Base-by-base conservation (phyloP, 1,284 basidiomycete genomes). In the Ustanciosporium gigantosporum region DNA sequence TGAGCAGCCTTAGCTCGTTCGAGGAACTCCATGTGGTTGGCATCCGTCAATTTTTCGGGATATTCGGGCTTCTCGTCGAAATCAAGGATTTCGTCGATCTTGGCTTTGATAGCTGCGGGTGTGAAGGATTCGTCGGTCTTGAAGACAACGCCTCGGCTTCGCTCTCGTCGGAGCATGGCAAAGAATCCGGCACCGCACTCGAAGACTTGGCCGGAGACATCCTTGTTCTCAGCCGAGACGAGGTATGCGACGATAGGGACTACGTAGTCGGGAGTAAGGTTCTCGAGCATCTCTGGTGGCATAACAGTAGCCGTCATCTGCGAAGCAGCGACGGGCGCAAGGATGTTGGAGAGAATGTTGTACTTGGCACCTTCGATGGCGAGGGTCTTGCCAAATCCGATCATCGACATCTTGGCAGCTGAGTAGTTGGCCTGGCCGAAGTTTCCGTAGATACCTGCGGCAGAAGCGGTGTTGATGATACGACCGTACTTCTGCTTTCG, bases 271-370 rank as follows among this genome's bases (percentile, higher is more conserved):
- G 95, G 95, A 84, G 90, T 90, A 44, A 98, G 81, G 71, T 91
- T 88, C 41, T 86, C 88, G 58, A 99, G 86, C 84, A 97, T 88
- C 62, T 98, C 94, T n/a, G 90, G 89, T 14, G 94, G 91, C 89
- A 97, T 91, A 74, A 96, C 82, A 0, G 91, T 94, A 70, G 87
- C 91, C 3, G 91, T 93, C 90, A 96, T 94, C 23, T 86, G 85
- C 5, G 91, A 93, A 0, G 92, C 92, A 22, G 92, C 92, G 67
- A 94, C 89, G 5, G 94, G 95, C 6, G 90, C 93, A 65, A 99
- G 89, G 19, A 84, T 88, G 64, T 88, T 89, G 14, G 88, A 85
- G 71, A 87, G 86, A 78, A 99, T 97, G 77, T 87, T 87, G 80
- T 97, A 95, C 81, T 96, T 95, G 37, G 83, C 87, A 36, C 93